These are phyloP conservation scores for Pyrenophora graminea DNA, from an alignment of 2,329 filamentous ascomycete species.

Conservation along the genomic window DNA sequence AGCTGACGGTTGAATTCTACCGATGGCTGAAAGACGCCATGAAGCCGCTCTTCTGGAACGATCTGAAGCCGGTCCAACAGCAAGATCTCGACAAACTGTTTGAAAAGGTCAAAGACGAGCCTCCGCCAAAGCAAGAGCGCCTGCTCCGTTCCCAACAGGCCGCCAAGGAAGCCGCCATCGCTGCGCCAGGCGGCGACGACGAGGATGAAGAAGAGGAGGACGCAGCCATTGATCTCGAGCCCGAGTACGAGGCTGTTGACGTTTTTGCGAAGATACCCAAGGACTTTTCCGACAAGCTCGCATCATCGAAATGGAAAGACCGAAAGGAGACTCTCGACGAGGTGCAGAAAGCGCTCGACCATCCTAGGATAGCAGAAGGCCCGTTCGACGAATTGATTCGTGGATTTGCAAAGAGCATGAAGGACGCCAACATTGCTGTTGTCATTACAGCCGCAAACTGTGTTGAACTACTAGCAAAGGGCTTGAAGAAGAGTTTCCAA, in stretches of 20 bases:
- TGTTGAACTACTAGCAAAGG: slow-evolving; percentile 85
- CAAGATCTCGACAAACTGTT: slow-evolving; percentile 92
- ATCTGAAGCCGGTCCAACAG: slow-evolving; percentile 94
- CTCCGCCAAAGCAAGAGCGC: slow-evolving; percentile 85
- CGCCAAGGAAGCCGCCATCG: slow-evolving; percentile 71
- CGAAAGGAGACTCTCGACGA: slow-evolving; percentile 91
- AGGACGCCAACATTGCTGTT: slow-evolving; percentile 95
- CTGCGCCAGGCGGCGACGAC: slow-evolving; percentile 58
- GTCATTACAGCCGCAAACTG: slow-evolving; percentile 93
- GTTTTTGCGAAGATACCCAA: slow-evolving; percentile 79
- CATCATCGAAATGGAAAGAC: slow-evolving; percentile 97
- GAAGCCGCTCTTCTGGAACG: slow-evolving; percentile 96
- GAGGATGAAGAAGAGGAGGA: slow-evolving; percentile 61
- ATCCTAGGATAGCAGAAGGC: slow-evolving; percentile 88
- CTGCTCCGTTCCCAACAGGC: slow-evolving; percentile 88
- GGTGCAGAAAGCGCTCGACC: slow-evolving; percentile 74
- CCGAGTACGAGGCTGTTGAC: slow-evolving; percentile 78
- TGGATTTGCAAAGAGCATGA: slow-evolving; percentile 93
- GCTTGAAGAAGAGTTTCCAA: slow-evolving; percentile 74
- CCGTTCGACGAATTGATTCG: slow-evolving; percentile 84
- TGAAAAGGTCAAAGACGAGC: slow-evolving; percentile 87
- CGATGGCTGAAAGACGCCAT: slow-evolving; percentile 96
- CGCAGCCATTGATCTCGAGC: slow-evolving; percentile 70
- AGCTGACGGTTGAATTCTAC: slow-evolving; percentile 90
- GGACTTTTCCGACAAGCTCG: slow-evolving; percentile 80